Conservation (phyloP, 2,329 filamentous ascomycete species). For the Xylariaceae sp. region DNA sequence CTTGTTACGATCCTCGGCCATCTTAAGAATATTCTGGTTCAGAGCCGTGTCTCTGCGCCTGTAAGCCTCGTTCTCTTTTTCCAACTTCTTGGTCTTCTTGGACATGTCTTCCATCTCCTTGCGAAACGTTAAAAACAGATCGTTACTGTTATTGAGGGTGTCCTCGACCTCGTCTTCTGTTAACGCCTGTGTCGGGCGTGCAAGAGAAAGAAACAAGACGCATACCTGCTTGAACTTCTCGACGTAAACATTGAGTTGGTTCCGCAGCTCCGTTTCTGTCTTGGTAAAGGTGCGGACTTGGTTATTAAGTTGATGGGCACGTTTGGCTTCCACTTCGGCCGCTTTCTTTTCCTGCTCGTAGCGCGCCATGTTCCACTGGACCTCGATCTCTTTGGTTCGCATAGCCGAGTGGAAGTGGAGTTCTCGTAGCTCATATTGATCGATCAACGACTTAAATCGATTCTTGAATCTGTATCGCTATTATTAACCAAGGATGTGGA, state of each 20-base stretch:
- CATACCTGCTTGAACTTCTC: constrained; percentile 99
- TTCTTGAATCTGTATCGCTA: constrained; percentile 67
- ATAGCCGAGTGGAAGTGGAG: constrained; percentile 89
- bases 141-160: constrained; percentile 96
- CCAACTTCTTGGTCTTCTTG: constrained; percentile 93
- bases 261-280: constrained; percentile 88
- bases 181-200: constrained; percentile 35
- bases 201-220: constrained; percentile 29
- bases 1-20: constrained; percentile 87
- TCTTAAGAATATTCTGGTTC: constrained; percentile 90
- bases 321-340: constrained; percentile 74
- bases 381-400: constrained; percentile 91
- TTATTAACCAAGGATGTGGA: constrained; percentile 10
- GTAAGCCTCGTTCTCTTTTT: constrained; percentile 90
- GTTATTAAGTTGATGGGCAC: constrained; percentile 78
- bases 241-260: constrained; percentile 95
- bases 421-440: constrained; percentile 94
- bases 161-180: constrained; percentile 80
- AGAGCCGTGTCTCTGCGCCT: constrained; percentile 92
- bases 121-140: constrained; percentile 91
- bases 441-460: constrained; percentile 89
- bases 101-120: constrained; percentile 99
- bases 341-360: constrained; percentile 87
- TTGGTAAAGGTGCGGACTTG: constrained; percentile 96
- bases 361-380: constrained; percentile 84